These are phyloP conservation scores for Talaromyces thailandensis DNA, from an alignment of 495 filamentous ascomycete species.

Conservation along the genomic window DNA sequence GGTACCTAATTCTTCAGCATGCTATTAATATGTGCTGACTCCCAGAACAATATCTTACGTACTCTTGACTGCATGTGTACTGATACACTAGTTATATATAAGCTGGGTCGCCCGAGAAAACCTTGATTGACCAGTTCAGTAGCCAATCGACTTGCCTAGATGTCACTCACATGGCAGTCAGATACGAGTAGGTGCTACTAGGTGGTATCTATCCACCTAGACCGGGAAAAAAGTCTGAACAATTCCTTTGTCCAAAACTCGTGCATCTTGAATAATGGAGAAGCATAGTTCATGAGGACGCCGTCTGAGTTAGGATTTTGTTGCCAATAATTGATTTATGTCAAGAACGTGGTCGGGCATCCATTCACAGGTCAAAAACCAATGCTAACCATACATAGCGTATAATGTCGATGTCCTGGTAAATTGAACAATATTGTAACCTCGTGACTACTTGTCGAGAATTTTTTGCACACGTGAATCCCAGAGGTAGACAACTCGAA, in stretches of 20 bases:
- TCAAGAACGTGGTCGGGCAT: too few species aligned
- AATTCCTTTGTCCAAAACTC: background rate
- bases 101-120: background rate
- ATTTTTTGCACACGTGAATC: too few species aligned
- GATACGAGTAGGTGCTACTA: background rate
- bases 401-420: too few species aligned
- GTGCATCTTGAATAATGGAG: background rate
- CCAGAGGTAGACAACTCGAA: background rate
- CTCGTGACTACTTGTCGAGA: too few species aligned
- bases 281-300: background rate
- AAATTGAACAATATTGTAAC: too few species aligned
- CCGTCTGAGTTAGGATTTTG: too few species aligned
- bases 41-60: background rate
- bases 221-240: background rate
- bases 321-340: background rate
- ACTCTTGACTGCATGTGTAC: background rate
- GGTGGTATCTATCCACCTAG: background rate
- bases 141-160: background rate
- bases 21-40: background rate
- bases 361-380: too few species aligned
- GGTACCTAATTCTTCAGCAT: background rate
- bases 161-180: background rate
- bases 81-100: background rate
- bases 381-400: too few species aligned
- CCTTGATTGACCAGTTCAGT: background rate